Percentiles rank a stretch among this genome's conserved stretches.
Conservation (phyloP, 2,329 filamentous ascomycete genomes). For the Paramyrothecium sp. region DNA sequence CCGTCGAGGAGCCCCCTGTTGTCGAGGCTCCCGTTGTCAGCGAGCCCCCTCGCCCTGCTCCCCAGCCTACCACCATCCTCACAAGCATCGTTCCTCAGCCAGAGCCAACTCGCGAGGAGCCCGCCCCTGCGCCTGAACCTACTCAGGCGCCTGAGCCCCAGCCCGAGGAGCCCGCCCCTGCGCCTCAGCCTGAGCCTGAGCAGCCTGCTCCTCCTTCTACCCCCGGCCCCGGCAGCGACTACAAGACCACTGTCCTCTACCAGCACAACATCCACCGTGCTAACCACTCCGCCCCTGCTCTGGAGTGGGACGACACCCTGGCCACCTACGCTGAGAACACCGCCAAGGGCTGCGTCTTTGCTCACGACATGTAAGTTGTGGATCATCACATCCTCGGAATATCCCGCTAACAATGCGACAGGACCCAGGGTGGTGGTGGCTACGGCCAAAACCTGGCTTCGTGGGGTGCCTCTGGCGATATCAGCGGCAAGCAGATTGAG, state of each 20-base stretch:
- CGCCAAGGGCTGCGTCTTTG: constrained; percentile 68
- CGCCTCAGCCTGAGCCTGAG: constrained; percentile 8
- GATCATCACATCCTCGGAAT: neutral
- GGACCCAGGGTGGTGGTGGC: constrained; percentile 54
- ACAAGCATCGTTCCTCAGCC: too few relatives aligned
- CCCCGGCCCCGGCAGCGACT: constrained; percentile 18
- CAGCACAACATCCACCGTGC: constrained; percentile 85
- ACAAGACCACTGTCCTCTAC: constrained; percentile 48
- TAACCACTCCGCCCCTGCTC: constrained; percentile 69
- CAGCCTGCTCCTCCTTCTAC: constrained; percentile 1
- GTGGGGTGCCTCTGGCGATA: constrained; percentile 40
- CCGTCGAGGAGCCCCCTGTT: constrained; percentile 7
- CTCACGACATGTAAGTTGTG: constrained; percentile 70
- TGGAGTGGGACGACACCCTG: constrained; percentile 66
- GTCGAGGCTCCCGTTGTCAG: constrained; percentile 7
- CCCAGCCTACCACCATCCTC: constrained; percentile 9
- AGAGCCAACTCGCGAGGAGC: constrained; percentile 4
- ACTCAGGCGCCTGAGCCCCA: constrained; percentile 9
- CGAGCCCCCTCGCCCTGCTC: constrained; percentile 3
- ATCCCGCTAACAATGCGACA: constrained; percentile 38
- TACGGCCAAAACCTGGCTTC: constrained; percentile 95
- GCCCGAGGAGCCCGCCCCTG: constrained; percentile 7
- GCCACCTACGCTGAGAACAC: constrained; percentile 62
- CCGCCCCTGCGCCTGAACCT: constrained; percentile 2
- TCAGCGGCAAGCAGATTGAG: constrained; percentile 37